Percentiles rank a stretch among this genome's conserved stretches.
phyloP scores from a whole-genome alignment of 129 eudicot species.

The Centrapalus pauciflorus region DNA sequence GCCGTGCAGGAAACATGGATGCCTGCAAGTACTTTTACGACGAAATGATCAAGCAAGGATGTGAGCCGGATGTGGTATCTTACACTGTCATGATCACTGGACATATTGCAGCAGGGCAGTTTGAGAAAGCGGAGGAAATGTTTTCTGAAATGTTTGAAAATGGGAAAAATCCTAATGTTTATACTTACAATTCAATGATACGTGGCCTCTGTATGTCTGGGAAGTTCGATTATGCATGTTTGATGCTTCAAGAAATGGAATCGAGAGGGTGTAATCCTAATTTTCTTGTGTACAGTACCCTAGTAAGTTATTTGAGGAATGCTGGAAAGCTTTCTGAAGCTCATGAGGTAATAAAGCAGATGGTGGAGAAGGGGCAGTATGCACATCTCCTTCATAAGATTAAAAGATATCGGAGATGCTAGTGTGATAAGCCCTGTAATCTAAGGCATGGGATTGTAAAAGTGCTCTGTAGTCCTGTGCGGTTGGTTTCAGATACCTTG shows the following conservation, averaged over 20 bases:
- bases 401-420: constrained; percentile 55
- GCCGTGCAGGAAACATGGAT: constrained; percentile 70
- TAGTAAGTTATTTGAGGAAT: constrained; percentile 54
- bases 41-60: constrained; percentile 61
- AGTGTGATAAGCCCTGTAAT: constrained; percentile 16
- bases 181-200: constrained; percentile 86
- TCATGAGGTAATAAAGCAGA: constrained; percentile 49
- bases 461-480: constrained; percentile 4
- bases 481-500: constrained; percentile 14
- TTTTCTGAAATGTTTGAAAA: constrained; percentile 57
- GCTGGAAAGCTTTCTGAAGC: constrained; percentile 77
- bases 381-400: constrained; percentile 50
- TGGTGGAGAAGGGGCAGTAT: constrained; percentile 74
- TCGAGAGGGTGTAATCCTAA: constrained; percentile 81
- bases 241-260: constrained; percentile 92
- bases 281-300: constrained; percentile 86
- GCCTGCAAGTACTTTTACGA: constrained; percentile 71
- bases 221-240: constrained; percentile 64
- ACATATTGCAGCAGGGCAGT: constrained; percentile 51
- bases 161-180: constrained; percentile 86
- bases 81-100: constrained; percentile 89
- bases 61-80: constrained; percentile 74
- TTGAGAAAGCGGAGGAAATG: constrained; percentile 63
- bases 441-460: constrained; percentile 6
- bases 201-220: constrained; percentile 81